A percentile compares a stretch with the other conserved stretches of the same genome.
phyloP scores from a whole-genome alignment of 352 stramenopile genomes.

The Phytophthora pisi region DNA sequence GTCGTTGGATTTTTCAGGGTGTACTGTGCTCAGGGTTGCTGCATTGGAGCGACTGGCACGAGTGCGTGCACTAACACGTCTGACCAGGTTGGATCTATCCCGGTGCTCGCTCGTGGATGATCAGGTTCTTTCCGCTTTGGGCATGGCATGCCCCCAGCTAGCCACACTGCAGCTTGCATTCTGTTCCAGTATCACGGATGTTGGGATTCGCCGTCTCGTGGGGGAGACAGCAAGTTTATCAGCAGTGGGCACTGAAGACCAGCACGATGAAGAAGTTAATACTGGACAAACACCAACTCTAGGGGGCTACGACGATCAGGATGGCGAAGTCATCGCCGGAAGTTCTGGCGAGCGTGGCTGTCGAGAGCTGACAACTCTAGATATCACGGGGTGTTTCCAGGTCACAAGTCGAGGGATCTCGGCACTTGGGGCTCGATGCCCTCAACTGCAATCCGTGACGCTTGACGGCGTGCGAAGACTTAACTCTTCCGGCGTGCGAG shows the following conservation, averaged over 20 bases:
- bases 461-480: conserved; percentile 68
- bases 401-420: conserved; percentile 57
- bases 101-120: conserved; percentile 61
- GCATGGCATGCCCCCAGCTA: conserved; percentile 44
- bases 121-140: conserved; percentile 56
- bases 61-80: conserved; percentile 34
- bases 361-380: conserved; percentile 46
- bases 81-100: conserved; percentile 62
- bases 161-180: conserved; percentile 50
- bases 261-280: conserved; percentile 3
- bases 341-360: conserved; percentile 37
- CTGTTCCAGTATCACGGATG: conserved; percentile 62
- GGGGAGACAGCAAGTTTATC: conserved; percentile 17
- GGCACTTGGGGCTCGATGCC: conserved; percentile 44
- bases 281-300: background rate
- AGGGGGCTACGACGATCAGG: conserved; percentile 9
- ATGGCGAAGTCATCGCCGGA: conserved; percentile 14
- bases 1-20: conserved; percentile 32
- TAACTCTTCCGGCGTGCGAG: conserved; percentile 29
- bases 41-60: conserved; percentile 51
- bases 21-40: conserved; percentile 44
- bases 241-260: conserved; percentile 15
- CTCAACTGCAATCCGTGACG: conserved; percentile 47
- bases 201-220: conserved; percentile 57
- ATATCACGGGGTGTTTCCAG: conserved; percentile 72